A percentile compares a stretch with the other conserved stretches of the same genome.
These are phyloP conservation scores for Grigorovia jiainica DNA, from an alignment of 805 yeast species.

Conservation along the genomic window DNA sequence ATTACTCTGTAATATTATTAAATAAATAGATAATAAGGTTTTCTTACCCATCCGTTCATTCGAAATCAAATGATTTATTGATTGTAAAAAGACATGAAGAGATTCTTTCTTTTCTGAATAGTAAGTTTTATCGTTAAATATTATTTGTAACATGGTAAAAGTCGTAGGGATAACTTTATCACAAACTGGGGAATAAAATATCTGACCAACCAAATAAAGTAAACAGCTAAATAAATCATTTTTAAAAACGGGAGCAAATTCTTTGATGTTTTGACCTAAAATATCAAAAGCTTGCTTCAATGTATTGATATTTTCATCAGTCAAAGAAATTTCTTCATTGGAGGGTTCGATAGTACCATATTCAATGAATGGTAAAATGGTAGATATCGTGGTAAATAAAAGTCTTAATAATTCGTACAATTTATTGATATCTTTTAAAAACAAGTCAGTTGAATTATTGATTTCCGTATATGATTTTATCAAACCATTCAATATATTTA, in stretches of 20 bases:
- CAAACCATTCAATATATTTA: constrained; percentile 50
- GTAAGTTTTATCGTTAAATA: constrained; percentile 31
- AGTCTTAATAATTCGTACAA: constrained; percentile 73
- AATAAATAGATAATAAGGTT: constrained; percentile 23
- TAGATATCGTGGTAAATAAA: constrained; percentile 52
- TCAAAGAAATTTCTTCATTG: neutral
- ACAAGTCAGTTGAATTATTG: constrained; percentile 30
- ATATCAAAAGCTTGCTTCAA: constrained; percentile 42
- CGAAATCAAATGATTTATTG: too few relatives aligned
- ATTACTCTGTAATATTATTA: constrained; percentile 34
- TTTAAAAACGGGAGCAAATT: constrained; percentile 59
- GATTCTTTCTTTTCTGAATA: constrained; percentile 18
- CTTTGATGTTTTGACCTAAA: constrained; percentile 51
- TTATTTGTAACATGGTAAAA: constrained; percentile 41
- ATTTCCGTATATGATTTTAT: constrained; percentile 34
- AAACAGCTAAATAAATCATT: constrained; percentile 65
- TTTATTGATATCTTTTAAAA: constrained; percentile 58
- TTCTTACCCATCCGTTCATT: constrained; percentile 23
- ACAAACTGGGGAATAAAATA: constrained; percentile 37
- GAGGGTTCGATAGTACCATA: constrained; percentile 27
- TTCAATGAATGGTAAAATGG: constrained; percentile 49
- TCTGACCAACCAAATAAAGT: constrained; percentile 49
- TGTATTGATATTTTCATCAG: constrained; percentile 30
- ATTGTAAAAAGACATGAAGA: constrained; percentile 31
- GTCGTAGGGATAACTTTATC: constrained; percentile 41